These are phyloP conservation scores for Moesziomyces globuligerus DNA, from an alignment of 1,284 basidiomycete species.

Conservation along the genomic window DNA sequence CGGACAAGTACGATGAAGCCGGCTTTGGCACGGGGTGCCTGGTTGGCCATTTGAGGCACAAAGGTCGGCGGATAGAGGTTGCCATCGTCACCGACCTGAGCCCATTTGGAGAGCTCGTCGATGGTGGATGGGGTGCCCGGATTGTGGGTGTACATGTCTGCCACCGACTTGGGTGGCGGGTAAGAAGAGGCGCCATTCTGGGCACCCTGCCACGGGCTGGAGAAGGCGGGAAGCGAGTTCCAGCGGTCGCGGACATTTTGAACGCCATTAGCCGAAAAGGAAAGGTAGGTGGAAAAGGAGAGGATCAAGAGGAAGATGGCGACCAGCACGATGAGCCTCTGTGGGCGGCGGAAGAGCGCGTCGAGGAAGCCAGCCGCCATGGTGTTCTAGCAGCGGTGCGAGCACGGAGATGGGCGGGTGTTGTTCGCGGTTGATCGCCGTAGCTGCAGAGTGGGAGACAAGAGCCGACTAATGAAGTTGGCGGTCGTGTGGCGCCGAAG, in stretches of 20 bases:
- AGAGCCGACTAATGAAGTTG: no score
- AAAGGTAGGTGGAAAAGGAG: conserved; percentile 54
- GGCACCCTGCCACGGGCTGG: conserved; percentile 27
- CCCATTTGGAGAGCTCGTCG: conserved; percentile 59
- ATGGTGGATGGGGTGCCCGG: conserved; percentile 47
- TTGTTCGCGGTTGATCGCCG: no score
- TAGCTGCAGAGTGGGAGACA: no score
- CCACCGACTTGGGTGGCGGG: conserved; percentile 35
- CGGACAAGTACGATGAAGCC: conserved; percentile 67
- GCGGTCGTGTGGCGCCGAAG: no score
- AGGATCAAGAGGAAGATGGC: conserved; percentile 51
- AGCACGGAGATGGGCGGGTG: no score
- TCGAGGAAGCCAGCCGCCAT: conserved; percentile 53
- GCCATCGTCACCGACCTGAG: conserved; percentile 56
- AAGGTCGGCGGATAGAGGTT: conserved; percentile 64
- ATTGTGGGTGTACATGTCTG: conserved; percentile 58
- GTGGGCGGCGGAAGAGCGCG: conserved; percentile 50
- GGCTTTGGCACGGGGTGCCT: conserved; percentile 64
- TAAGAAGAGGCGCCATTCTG: conserved; percentile 12
- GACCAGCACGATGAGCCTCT: conserved; percentile 54
- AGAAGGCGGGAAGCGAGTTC: conserved; percentile 27
- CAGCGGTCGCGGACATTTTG: conserved; percentile 34
- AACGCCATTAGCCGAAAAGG: conserved; percentile 44
- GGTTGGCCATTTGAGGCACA: conserved; percentile 57
- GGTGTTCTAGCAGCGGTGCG: conserved; percentile 1